phyloP scores from a whole-genome alignment of 2,329 filamentous ascomycete genomes.

The Cucurbitaria berberidis region DNA sequence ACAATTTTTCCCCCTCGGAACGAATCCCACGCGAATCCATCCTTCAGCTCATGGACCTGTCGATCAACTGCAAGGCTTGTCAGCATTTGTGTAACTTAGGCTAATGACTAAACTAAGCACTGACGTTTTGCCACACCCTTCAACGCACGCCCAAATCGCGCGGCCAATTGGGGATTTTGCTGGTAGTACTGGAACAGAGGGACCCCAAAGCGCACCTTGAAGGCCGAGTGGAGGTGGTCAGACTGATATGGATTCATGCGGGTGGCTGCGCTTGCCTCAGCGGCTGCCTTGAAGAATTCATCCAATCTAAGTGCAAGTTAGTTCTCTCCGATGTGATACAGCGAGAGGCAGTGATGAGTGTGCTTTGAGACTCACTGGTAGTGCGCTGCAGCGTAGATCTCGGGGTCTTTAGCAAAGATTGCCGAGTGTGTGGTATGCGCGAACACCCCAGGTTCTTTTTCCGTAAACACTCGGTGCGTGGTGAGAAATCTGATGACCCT shows the following conservation, averaged over 20 bases:
- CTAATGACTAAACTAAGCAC: slow-evolving; percentile 3
- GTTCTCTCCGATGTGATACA: not conserved
- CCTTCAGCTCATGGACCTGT: slow-evolving; percentile 19
- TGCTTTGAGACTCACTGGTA: slow-evolving; percentile 3
- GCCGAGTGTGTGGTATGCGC: slow-evolving; percentile 10
- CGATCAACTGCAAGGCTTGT: not conserved
- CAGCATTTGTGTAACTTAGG: not conserved
- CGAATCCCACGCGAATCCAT: slow-evolving; percentile 25
- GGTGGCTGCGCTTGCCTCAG: slow-evolving; percentile 5
- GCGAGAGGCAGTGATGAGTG: not conserved
- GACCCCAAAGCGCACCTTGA: slow-evolving; percentile 20
- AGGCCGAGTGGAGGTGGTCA: slow-evolving; percentile 13
- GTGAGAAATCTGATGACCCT: slow-evolving; percentile 7
- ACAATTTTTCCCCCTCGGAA: slow-evolving; percentile 25
- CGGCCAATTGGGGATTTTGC: slow-evolving; percentile 21
- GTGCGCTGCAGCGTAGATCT: not conserved
- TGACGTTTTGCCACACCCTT: slow-evolving; percentile 19
- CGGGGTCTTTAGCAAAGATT: slow-evolving; percentile 1
- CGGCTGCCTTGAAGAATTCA: slow-evolving; percentile 33
- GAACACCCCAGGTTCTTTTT: slow-evolving; percentile 7
- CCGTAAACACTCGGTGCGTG: slow-evolving; percentile 8
- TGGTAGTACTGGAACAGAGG: slow-evolving; percentile 29
- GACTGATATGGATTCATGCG: not conserved
- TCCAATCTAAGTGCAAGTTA: slow-evolving; percentile 15
- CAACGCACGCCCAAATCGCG: slow-evolving; percentile 32